phyloP scores from a whole-genome alignment of 805 yeast genomes.

The Teunomyces stri region DNA sequence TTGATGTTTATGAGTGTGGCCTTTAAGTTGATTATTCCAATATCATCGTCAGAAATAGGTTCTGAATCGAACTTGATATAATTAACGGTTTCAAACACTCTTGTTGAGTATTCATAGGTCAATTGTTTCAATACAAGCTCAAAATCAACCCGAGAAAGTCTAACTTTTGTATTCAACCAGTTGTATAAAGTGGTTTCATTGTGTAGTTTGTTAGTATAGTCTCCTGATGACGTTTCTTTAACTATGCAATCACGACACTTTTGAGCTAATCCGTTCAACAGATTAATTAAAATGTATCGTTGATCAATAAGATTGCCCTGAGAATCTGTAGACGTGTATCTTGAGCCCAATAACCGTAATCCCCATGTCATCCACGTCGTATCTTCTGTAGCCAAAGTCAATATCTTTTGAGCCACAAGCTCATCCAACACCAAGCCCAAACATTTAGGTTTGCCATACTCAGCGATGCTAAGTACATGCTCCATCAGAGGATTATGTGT shows the following conservation, averaged over 20 bases:
- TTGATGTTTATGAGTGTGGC: constrained; percentile 16
- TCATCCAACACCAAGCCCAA: constrained; percentile 24
- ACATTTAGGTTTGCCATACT: constrained; percentile 31
- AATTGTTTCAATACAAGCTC: constrained; percentile 26
- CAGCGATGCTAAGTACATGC: constrained; percentile 22
- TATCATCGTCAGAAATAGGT: constrained; percentile 27
- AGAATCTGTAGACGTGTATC: background rate
- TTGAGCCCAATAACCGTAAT: background rate
- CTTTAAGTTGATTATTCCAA: constrained; percentile 28
- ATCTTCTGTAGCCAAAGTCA: constrained; percentile 20
- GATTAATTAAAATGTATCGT: constrained; percentile 22
- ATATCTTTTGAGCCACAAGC: constrained; percentile 15
- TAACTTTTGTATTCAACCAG: constrained; percentile 7
- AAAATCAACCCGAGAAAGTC: constrained; percentile 23
- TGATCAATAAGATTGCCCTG: constrained; percentile 19
- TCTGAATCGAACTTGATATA: constrained; percentile 22
- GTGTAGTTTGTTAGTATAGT: constrained; percentile 15
- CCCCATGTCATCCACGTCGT: constrained; percentile 16
- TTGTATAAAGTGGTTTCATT: constrained; percentile 12
- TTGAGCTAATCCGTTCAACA: constrained; percentile 11
- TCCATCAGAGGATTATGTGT: constrained; percentile 15
- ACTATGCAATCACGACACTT: constrained; percentile 4
- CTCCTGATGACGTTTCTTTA: constrained; percentile 11
- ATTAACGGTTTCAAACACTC: constrained; percentile 10
- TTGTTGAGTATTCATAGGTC: constrained; percentile 8